Percentiles rank a stretch among this genome's conserved stretches.
Evolutionary conservation across 2,329 filamentous ascomycete genomes (phyloP).

Genomic region (Dactylellina haptotyla): DNA sequence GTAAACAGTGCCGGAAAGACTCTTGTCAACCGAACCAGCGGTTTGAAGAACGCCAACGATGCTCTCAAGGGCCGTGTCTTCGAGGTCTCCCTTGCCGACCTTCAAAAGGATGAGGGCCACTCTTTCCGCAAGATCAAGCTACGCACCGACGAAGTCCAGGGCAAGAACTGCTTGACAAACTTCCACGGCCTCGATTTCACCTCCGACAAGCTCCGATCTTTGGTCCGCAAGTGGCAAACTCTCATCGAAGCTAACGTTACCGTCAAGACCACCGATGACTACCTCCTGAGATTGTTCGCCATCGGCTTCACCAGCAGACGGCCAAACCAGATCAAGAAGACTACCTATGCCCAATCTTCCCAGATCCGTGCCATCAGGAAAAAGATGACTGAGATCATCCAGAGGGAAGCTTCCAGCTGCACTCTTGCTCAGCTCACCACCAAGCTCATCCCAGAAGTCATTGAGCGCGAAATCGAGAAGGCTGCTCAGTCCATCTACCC

Average conservation of each 20-base stretch:
- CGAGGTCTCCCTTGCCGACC: conserved; percentile 97
- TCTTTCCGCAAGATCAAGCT: conserved; percentile 99
- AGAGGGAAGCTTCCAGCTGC: conserved; percentile 92
- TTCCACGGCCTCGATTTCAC: conserved; percentile 99
- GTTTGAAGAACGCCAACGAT: conserved; percentile 99
- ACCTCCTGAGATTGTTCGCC: conserved; percentile 97
- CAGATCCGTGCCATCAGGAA: conserved; percentile 98
- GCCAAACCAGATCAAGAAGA: conserved; percentile 99
- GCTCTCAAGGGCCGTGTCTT: conserved; percentile 98
- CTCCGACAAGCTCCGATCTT: conserved; percentile 98
- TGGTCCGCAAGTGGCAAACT: conserved; percentile 99
- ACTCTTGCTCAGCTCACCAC: conserved; percentile 94
- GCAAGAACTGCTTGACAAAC: conserved; percentile 99
- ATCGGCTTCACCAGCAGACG: conserved; percentile 99
- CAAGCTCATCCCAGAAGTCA: conserved; percentile 99
- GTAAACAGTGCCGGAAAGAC: conserved; percentile 93
- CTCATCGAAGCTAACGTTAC: conserved; percentile 99
- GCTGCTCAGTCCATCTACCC: conserved; percentile 99
- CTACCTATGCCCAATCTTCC: conserved; percentile 94
- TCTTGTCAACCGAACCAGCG: conserved; percentile 97
- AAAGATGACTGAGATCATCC: conserved; percentile 99
- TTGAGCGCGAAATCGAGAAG: conserved; percentile 99
- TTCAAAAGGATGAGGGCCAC: conserved; percentile 99
- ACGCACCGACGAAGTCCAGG: conserved; percentile 97
- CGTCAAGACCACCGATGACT: conserved; percentile 99